phyloP scores from a whole-genome alignment of 495 filamentous ascomycete species.

The Penicillium arizonense region DNA sequence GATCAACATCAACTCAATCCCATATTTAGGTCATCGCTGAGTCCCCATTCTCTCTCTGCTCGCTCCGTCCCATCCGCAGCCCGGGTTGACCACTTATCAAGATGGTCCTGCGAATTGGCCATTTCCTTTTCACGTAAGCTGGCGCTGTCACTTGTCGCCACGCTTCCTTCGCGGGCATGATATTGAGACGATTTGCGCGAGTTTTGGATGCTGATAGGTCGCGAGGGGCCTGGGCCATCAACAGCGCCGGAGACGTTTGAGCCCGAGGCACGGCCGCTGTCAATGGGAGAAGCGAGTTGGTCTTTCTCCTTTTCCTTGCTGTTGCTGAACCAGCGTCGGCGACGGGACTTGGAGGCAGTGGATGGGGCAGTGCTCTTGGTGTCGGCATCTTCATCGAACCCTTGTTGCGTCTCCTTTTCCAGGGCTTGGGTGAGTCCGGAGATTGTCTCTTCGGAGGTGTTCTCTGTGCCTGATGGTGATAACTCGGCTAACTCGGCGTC shows the following conservation, averaged over 20 bases:
- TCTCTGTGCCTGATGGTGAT: conserved; percentile 35
- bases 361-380: conserved; percentile 31
- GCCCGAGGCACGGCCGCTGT: conserved; percentile 18
- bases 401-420: conserved; percentile 23
- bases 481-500: conserved; percentile 93
- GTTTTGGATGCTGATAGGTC: conserved; percentile 34
- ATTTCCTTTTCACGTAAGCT: conserved; percentile 48
- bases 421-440: conserved; percentile 34
- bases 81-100: conserved; percentile 41
- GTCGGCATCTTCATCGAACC: conserved; percentile 24
- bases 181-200: conserved; percentile 32
- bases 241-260: conserved; percentile 8
- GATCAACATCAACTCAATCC: conserved; percentile 42
- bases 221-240: conserved; percentile 23
- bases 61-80: conserved; percentile 42
- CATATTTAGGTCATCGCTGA: conserved; percentile 55
- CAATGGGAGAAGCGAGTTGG: conserved; percentile 19
- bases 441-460: conserved; percentile 19
- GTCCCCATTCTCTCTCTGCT: conserved; percentile 43
- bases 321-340: conserved; percentile 44
- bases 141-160: conserved; percentile 41
- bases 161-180: conserved; percentile 30
- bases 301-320: conserved; percentile 36
- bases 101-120: conserved; percentile 47
- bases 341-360: conserved; percentile 31